Base-by-base conservation (phyloP, 805 yeast species). In the Kregervanrija delftensis region DNA sequence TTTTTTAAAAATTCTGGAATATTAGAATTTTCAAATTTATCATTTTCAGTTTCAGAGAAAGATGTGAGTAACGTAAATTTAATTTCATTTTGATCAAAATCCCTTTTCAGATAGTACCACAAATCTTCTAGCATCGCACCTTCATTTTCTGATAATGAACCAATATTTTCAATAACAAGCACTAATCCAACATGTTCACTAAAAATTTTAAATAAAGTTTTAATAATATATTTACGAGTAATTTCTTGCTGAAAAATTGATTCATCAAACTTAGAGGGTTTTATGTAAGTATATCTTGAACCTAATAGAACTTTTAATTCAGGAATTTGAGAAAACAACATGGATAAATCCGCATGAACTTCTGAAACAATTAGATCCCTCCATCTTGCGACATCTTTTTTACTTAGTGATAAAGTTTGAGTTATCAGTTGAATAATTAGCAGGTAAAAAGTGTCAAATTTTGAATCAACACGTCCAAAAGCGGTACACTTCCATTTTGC, bases 291-390 rank as follows among this genome's bases (percentile, higher is more conserved):
- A 49, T 75, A 73, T 34, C 65, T 66, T 1, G 65, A 56, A 1
- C 80, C 80, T 11, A 75, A 52, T 33, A 75, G 51, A 12, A 59
- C 58, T 43, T 64, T 60, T 36, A 75, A 54, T 37, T 73, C 77
- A 0, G 80, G 80, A 8, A 76, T 50, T n/a, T 66, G 58, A 8
- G 53, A 55, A 47, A 66, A 71, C 33, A 75, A 46, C 2, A 70
- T 57, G 11, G 70, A 56, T 46, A 74, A 53, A 44, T 74, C 79
- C 5, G 67, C 57, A 8, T 69, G 67, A 5, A 72, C 59, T 8
- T 64, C 63, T 2, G 67, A 49, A 2, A 66, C 52, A 4, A 76
- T 60, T 3, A 60, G 38, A 31, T 69, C 66, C 45, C 76, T 62
- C 73, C 77, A 73, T 34, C 56, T 57, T 11, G 54, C 51, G 5